phyloP scores from a whole-genome alignment of 257 asterid species.

The Nicotiana paniculata region DNA sequence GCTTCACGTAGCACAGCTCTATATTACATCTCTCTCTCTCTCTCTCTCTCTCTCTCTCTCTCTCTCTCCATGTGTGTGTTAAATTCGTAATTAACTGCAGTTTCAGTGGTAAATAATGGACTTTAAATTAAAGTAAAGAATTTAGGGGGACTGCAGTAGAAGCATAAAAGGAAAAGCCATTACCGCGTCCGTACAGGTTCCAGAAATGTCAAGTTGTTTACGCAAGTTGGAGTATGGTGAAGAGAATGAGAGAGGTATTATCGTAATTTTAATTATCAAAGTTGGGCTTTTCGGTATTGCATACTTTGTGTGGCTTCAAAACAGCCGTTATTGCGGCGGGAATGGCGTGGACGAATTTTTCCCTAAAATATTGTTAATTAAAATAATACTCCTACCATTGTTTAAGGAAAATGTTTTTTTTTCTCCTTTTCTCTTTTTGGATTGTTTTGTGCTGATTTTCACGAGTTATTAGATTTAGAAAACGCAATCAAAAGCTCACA shows the following conservation, averaged over 20 bases:
- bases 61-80: not conserved
- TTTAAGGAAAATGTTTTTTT: not conserved
- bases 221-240: conserved; percentile 18
- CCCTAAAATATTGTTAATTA: not conserved
- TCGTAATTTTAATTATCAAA: conserved; percentile 14
- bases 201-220: conserved; percentile 24
- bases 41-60: not conserved
- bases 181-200: conserved; percentile 36
- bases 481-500: not conserved
- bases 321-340: conserved; percentile 72
- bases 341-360: conserved; percentile 37
- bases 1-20: not conserved
- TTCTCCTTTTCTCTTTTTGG: not conserved
- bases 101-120: conserved; percentile 6
- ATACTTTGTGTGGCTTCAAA: conserved; percentile 19
- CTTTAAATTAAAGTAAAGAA: not conserved
- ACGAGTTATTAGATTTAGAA: no score
- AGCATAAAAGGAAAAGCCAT: conserved; percentile 18
- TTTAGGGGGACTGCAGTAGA: not conserved
- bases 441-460: not conserved
- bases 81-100: conserved; percentile 13
- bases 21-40: not conserved
- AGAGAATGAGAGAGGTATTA: conserved; percentile 10
- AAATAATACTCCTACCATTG: not conserved
- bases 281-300: conserved; percentile 34